Base-by-base conservation (phyloP, 2,329 filamentous ascomycete species). In the Pseudopithomyces maydicus region DNA sequence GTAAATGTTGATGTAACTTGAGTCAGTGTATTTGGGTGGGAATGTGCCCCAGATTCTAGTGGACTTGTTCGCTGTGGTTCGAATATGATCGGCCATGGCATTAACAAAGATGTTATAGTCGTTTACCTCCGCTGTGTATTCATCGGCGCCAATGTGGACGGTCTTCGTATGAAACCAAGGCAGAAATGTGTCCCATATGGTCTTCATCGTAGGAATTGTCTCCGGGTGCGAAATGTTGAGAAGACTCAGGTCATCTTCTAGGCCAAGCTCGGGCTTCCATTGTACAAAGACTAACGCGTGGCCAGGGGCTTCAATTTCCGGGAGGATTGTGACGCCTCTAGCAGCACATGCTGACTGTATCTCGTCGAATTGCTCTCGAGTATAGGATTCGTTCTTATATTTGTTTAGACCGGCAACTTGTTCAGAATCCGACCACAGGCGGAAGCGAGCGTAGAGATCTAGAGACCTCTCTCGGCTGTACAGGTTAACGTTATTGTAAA, bases 381-480 rank as follows among this genome's bases (percentile, higher is more conserved):
- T 62, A 46, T 64, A 66, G 1, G 65, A 65, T 45, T 68, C 65
- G 50, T 68, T 68, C 32, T 77, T 22, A 47, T 80, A 69, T 17
- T 79, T 80, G 50, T 83, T 82, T 7, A 88, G 70, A 0, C 83
- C 83, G 0, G 69, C 74, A 1, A 87, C 68, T 0, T 75, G 76
- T 0, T 78, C 65, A 10, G 77, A 73, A 22, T 84, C 80, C 0
- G 84, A 85, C 66, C 78, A 80, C 2, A 85, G 73, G 0, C 84
- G 77, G 65, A 87, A 88, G 6, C 82, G 77, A 1, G 84, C 80
- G 58, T 86, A 86, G 0, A 86, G 74, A 11, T 80, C 70, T 26
- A 82, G 67, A 52, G 79, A 81, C 0, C 77, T 77, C 46, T 82
- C 79, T 17, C 77, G 74, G 2, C 76, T 78, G 45, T 85, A 85